phyloP scores from a whole-genome alignment of 768 basidiomycete species.

The Dacryopinax spathularia region DNA sequence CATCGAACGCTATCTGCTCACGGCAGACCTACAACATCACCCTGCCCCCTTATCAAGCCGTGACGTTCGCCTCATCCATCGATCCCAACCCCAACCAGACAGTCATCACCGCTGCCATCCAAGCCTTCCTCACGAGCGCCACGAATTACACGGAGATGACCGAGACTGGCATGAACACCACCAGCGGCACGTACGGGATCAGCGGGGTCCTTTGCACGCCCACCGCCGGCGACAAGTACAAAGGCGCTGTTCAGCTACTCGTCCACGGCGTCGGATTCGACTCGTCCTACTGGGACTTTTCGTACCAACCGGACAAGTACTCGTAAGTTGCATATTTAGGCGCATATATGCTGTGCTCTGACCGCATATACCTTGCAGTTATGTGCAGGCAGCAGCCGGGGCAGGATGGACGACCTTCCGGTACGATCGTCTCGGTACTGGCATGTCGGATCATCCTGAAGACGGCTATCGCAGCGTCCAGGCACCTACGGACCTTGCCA shows the following conservation, averaged over 20 bases:
- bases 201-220: conserved; percentile 11
- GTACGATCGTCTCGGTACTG: conserved; percentile 14
- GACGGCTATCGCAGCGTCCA: conserved; percentile 11
- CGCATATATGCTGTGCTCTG: background rate
- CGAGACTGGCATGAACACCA: conserved; percentile 3
- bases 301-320: background rate
- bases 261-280: conserved; percentile 14
- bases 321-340: background rate
- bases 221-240: conserved; percentile 1
- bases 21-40: conserved; percentile 5
- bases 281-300: conserved; percentile 10
- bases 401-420: conserved; percentile 14
- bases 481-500: conserved; percentile 12
- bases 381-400: conserved; percentile 12
- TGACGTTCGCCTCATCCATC: background rate
- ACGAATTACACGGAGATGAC: conserved; percentile 11
- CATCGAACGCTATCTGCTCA: conserved; percentile 2
- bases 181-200: conserved; percentile 10
- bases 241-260: conserved; percentile 12
- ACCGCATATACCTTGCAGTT: background rate
- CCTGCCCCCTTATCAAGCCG: background rate
- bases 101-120: conserved; percentile 5
- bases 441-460: conserved; percentile 11
- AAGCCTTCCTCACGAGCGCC: conserved; percentile 6
- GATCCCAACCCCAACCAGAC: conserved; percentile 8